Conservation (phyloP, 2,329 filamentous ascomycete genomes). For the Neonectria faginata region DNA sequence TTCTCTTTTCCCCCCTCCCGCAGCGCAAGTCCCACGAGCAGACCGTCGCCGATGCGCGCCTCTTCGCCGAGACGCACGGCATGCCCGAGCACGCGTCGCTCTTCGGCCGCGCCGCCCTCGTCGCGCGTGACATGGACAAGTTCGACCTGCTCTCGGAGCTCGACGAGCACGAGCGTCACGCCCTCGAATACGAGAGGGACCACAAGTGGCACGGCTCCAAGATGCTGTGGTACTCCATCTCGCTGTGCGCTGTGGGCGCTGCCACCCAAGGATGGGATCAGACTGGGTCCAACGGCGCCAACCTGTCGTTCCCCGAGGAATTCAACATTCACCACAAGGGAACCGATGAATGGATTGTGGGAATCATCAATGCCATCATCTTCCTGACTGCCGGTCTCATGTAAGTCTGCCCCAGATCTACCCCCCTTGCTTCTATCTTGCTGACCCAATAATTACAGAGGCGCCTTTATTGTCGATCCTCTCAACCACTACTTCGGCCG, state of each 20-base stretch:
- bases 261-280: conserved; percentile 73
- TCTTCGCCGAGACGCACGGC: conserved; percentile 62
- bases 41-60: conserved; percentile 55
- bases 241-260: conserved; percentile 66
- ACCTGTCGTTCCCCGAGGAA: conserved; percentile 66
- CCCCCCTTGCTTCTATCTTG: background rate
- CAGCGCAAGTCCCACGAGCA: conserved; percentile 44
- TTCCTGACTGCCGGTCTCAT: conserved; percentile 65
- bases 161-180: conserved; percentile 50
- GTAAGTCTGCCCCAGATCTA: conserved; percentile 53
- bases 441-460: conserved; percentile 26
- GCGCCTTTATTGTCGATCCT: conserved; percentile 59
- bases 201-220: conserved; percentile 68
- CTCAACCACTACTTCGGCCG: conserved; percentile 73
- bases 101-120: conserved; percentile 53
- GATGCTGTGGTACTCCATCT: conserved; percentile 59
- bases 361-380: conserved; percentile 50
- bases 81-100: conserved; percentile 61
- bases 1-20: no score
- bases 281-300: conserved; percentile 71
- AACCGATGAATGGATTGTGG: conserved; percentile 58
- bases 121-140: conserved; percentile 47
- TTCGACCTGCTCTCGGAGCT: conserved; percentile 48
- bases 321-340: conserved; percentile 52
- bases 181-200: conserved; percentile 59